phyloP scores from a whole-genome alignment of 148 eudicot genomes.

The Amaranthus palmeri region DNA sequence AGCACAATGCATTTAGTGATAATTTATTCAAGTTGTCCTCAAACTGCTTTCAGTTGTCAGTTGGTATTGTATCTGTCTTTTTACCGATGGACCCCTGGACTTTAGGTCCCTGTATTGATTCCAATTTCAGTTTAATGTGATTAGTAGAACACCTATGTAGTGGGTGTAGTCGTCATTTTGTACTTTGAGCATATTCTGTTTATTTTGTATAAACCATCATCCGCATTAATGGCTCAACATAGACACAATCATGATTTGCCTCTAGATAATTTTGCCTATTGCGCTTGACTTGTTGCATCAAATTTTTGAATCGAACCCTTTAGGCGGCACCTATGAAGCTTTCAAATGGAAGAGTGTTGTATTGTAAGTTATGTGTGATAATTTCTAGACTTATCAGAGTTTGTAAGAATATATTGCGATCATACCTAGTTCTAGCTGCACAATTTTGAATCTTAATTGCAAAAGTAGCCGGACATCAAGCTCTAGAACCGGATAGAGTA shows the following conservation, averaged over 20 bases:
- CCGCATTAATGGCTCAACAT: no score
- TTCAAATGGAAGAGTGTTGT: neutral
- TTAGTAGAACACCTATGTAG: no score
- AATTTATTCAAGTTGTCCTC: neutral
- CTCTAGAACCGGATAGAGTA: neutral
- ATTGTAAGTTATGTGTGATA: neutral
- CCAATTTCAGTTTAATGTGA: neutral
- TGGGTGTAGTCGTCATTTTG: no score
- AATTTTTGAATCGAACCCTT: neutral
- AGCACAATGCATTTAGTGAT: neutral
- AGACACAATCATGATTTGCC: no score
- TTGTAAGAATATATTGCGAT: neutral
- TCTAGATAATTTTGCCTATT: neutral
- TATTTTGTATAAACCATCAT: no score
- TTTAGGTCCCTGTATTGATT: neutral
- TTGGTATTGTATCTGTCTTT: neutral
- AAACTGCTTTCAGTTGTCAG: no score
- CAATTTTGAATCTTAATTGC: neutral
- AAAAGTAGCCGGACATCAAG: neutral
- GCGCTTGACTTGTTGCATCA: conserved; percentile 1
- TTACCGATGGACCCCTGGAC: no score
- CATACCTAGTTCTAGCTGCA: neutral
- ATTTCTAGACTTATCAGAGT: neutral
- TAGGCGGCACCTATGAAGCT: neutral
- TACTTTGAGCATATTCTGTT: no score